Conservation (phyloP, 164 flowering plant genomes). For the Echeveria elegans region DNA sequence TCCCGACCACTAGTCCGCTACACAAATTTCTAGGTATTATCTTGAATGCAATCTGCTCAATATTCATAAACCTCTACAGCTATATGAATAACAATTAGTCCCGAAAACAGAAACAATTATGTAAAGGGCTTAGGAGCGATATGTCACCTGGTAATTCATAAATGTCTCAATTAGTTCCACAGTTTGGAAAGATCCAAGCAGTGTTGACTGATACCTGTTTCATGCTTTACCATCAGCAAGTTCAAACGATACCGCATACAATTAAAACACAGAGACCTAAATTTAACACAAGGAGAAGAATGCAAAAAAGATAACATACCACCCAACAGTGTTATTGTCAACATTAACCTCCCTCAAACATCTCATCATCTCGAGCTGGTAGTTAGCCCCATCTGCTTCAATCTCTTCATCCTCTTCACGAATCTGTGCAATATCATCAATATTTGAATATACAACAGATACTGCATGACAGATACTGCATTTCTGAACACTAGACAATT, state of each 20-base stretch:
- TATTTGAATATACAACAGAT: too few species aligned
- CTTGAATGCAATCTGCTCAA: too few species aligned
- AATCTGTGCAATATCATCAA: slow-evolving; percentile 40
- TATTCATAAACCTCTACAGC: too few species aligned
- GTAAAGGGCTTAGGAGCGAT: too few species aligned
- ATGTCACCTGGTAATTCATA: slow-evolving; percentile 90
- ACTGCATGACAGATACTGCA: too few species aligned
- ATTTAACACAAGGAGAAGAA: background rate
- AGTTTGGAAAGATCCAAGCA: slow-evolving; percentile 78
- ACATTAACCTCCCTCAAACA: slow-evolving; percentile 98
- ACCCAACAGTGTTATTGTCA: slow-evolving; percentile 95
- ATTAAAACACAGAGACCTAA: background rate
- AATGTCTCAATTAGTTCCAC: slow-evolving; percentile 92
- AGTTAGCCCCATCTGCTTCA: slow-evolving; percentile 99
- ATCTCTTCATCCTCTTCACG: slow-evolving; percentile 94
- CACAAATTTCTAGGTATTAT: too few species aligned
- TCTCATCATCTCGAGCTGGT: slow-evolving; percentile 99
- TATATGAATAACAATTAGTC: too few species aligned
- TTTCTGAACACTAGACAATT: too few species aligned
- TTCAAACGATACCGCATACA: too few species aligned
- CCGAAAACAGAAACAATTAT: too few species aligned
- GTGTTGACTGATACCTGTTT: slow-evolving; percentile 87
- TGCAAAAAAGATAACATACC: slow-evolving; percentile 24
- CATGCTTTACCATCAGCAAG: background rate
- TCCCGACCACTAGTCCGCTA: too few species aligned